Percentiles rank a stretch among this genome's conserved stretches.
Evolutionary conservation across 768 basidiomycete genomes (phyloP).

Genomic region (Trametes maxima): DNA sequence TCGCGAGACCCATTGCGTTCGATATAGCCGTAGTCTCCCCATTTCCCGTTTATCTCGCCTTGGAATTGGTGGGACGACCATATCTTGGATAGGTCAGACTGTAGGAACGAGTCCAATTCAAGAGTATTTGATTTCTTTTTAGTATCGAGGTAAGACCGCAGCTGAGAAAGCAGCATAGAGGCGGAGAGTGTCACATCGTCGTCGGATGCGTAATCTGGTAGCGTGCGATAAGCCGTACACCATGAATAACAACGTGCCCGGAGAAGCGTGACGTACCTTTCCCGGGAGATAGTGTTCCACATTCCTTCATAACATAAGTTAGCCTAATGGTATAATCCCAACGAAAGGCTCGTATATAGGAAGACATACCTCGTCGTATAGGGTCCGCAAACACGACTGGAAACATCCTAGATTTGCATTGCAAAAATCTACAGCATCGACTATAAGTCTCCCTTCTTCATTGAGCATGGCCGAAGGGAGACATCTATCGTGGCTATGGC

Average conservation of each 20-base stretch:
- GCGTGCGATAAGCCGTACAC: background rate
- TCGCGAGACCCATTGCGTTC: background rate
- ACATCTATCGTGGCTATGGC: conserved; percentile 9
- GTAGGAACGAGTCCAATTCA: background rate
- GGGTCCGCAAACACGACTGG: conserved; percentile 3
- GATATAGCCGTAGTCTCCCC: conserved; percentile 17
- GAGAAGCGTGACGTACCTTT: background rate
- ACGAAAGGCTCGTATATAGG: background rate
- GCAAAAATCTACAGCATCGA: conserved; percentile 5
- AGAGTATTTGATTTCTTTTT: background rate
- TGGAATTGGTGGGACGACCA: conserved; percentile 16
- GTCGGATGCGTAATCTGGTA: conserved; percentile 7
- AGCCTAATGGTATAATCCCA: background rate
- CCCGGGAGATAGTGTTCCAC: conserved; percentile 1
- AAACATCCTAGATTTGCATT: conserved; percentile 10
- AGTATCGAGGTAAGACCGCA: background rate
- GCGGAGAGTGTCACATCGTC: conserved; percentile 1
- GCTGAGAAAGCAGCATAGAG: background rate
- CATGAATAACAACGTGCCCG: background rate
- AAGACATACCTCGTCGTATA: conserved; percentile 11
- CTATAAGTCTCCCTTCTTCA: conserved; percentile 6
- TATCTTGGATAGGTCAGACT: conserved; percentile 3
- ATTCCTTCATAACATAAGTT: background rate
- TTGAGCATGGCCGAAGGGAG: conserved; percentile 12
- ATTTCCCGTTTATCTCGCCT: background rate